Conservation (phyloP, 106 monocot species). For the Dendrobium chrysotoxum region DNA sequence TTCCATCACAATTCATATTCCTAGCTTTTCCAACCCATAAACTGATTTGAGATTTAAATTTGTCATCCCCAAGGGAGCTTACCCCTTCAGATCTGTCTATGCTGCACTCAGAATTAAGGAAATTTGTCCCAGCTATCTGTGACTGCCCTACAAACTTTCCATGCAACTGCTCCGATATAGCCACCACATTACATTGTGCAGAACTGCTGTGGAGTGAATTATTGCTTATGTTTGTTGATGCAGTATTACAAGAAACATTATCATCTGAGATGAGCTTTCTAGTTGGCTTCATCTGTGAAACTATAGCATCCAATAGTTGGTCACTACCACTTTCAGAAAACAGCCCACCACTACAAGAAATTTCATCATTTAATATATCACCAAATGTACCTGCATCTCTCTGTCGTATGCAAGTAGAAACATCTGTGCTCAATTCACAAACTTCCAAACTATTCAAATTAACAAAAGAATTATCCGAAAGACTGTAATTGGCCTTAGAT, state of each 20-base stretch:
- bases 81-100: constrained; percentile 25
- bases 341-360: constrained; percentile 25
- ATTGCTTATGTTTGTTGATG: constrained; percentile 27
- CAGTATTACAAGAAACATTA: constrained; percentile 30
- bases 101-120: constrained; percentile 36
- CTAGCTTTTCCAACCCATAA: constrained; percentile 56
- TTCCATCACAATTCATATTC: constrained; percentile 29
- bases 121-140: constrained; percentile 22
- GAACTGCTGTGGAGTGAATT: constrained; percentile 10
- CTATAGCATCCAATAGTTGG: constrained; percentile 83
- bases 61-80: constrained; percentile 20
- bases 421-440: constrained; percentile 16
- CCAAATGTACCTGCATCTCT: constrained; percentile 14
- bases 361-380: constrained; percentile 27
- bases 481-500: constrained; percentile 17
- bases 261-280: constrained; percentile 45
- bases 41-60: constrained; percentile 55
- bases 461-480: constrained; percentile 17
- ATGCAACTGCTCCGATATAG: constrained; percentile 18
- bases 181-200: constrained; percentile 4
- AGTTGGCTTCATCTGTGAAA: constrained; percentile 47
- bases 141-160: constrained; percentile 7
- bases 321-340: constrained; percentile 47
- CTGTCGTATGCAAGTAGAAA: constrained; percentile 25
- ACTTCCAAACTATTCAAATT: not conserved